Percentiles rank a stretch among this genome's conserved stretches.
phyloP scores from a whole-genome alignment of 1,284 basidiomycete genomes.

The Cutaneotrichosporon sp. region DNA sequence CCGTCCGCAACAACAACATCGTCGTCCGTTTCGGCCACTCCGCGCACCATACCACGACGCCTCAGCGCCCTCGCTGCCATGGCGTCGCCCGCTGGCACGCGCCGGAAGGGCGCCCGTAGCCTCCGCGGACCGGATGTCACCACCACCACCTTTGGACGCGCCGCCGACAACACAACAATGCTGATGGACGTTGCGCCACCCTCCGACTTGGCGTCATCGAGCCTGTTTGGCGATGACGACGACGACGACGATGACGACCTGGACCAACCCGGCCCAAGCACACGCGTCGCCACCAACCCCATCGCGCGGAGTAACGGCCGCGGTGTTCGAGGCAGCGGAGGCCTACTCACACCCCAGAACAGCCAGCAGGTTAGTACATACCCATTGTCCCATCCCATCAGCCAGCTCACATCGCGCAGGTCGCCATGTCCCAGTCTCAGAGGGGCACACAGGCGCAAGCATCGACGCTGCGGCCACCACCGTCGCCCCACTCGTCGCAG shows the following conservation, averaged over 20 bases:
- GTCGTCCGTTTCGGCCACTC: no score
- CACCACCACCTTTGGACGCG: background rate
- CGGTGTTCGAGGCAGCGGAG: background rate
- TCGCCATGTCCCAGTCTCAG: background rate
- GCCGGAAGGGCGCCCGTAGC: no score
- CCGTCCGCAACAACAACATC: no score
- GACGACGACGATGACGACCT: background rate
- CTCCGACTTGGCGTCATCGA: slow-evolving; percentile 8
- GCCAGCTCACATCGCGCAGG: background rate
- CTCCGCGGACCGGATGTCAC: background rate
- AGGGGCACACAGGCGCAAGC: background rate
- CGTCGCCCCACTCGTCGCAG: no score
- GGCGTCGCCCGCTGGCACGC: no score
- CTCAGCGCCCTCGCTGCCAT: no score
- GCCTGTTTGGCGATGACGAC: slow-evolving; percentile 11
- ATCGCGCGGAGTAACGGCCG: background rate
- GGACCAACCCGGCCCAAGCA: no score
- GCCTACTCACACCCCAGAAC: background rate
- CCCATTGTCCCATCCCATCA: background rate
- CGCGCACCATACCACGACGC: no score
- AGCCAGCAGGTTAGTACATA: background rate
- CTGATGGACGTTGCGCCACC: slow-evolving; percentile 11
- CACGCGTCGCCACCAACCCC: no score
- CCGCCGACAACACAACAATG: slow-evolving; percentile 10
- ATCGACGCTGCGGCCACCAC: background rate